Evolutionary conservation across 2,329 filamentous ascomycete genomes (phyloP).

Genomic region (Fusarium subtropicale): DNA sequence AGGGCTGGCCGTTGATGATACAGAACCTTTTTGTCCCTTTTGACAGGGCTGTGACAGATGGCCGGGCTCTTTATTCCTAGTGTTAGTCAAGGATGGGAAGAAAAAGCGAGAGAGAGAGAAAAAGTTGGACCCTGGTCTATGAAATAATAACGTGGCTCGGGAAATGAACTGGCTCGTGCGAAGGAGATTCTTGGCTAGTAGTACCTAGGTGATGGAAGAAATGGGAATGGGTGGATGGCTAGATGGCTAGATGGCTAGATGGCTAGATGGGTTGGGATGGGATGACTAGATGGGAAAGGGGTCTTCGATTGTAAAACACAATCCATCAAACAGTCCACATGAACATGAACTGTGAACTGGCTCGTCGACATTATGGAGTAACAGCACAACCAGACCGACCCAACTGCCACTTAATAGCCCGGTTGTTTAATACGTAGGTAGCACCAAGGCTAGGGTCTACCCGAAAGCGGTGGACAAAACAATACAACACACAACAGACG

Average conservation of each 20-base stretch:
- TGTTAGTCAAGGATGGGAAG: background rate
- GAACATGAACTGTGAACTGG: constrained; percentile 21
- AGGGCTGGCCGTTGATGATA: background rate
- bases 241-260: background rate
- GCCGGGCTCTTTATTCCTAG: constrained; percentile 21
- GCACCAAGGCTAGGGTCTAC: constrained; percentile 21
- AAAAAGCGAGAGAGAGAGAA: background rate
- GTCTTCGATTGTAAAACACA: constrained; percentile 11
- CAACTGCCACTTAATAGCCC: constrained; percentile 15
- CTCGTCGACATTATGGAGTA: constrained; percentile 12
- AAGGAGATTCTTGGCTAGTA: constrained; percentile 37
- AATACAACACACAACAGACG: constrained; percentile 29
- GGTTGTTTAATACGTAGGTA: background rate
- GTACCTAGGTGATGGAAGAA: constrained; percentile 22
- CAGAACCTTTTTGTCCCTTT: background rate
- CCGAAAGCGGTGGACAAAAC: constrained; percentile 33
- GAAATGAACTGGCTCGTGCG: constrained; percentile 42
- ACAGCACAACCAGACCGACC: constrained; percentile 3
- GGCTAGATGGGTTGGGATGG: background rate
- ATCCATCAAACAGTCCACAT: constrained; percentile 8
- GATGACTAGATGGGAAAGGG: constrained; percentile 31
- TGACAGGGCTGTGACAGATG: constrained; percentile 42
- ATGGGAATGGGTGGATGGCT: background rate
- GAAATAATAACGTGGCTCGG: constrained; percentile 36
- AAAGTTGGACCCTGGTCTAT: background rate